Base-by-base conservation (phyloP, 2,329 filamentous ascomycete species). In the Aspergillus aculeatus region DNA sequence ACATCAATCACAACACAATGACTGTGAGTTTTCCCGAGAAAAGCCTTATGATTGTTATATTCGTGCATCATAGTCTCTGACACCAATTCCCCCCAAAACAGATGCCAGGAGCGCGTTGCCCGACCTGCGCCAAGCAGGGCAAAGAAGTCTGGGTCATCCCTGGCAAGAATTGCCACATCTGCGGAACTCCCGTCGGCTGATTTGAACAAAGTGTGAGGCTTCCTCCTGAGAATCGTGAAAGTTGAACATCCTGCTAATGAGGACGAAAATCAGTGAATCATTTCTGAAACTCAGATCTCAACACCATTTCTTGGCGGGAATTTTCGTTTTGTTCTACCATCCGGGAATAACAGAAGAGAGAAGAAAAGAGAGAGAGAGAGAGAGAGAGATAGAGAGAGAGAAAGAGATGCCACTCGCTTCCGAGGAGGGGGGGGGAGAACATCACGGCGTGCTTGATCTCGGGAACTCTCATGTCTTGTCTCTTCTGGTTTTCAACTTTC, bases 71-170 rank as follows among this genome's bases (percentile, higher is more conserved):
- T 44, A 12, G 48, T 12, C 35, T 48, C 38, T 52, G 54, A 50
- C 58, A 49, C 41, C 24, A 50, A 12, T 24, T 52, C 10, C 19
- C 14, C 29, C 23, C 16, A 31, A 21, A 21, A 49, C 61, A 80
- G 77, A 79, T 80, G 78, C 76, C 77, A n/a, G 78, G 78, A 61
- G 72, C 78, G 21, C 71, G 72, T 31, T 80, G 78, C 59, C 77
- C 77, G 31, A 75, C 63, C 19, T 80, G 78, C 58, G 58, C 66
- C 53, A 61, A 60, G 2, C 57, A 71, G 6, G 76, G 76, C 24
- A 66, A 73, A 55, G 77, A 78, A 64, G 68, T 72, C 24, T 80
- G 78, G 78, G 78, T 80, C 3, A 80, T 80, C 57, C 77, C 78
- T 5, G 78, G 78, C n/a, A 79, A 78, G 60, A 71, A 74, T 62